Evolutionary conservation across 139 green algal genomes (phyloP), one percentile per base, ranked within the genome.

Genomic region (Chlamydomonas applanata): DNA sequence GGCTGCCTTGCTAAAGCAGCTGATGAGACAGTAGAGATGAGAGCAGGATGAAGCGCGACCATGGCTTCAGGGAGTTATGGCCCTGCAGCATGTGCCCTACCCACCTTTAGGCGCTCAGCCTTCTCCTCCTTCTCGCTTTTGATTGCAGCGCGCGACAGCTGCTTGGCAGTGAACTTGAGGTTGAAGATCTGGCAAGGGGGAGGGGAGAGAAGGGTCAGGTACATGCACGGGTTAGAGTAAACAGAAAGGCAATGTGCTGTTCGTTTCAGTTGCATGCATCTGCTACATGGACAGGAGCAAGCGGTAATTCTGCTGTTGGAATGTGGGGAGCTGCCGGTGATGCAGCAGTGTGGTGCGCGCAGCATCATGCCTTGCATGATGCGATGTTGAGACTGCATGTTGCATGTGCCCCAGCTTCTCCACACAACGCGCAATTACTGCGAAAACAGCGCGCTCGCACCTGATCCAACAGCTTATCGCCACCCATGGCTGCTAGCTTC

Each of bases 41-140:
- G n/a, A n/a, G n/a, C n/a, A n/a, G n/a, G n/a, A n/a, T n/a, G n/a
- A n/a, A n/a, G n/a, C n/a, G n/a, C n/a, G n/a, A n/a, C n/a, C n/a
- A n/a, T n/a, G n/a, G n/a, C n/a, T n/a, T n/a, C n/a, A n/a, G n/a
- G n/a, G n/a, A n/a, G n/a, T n/a, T n/a, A n/a, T n/a, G n/a, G n/a
- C n/a, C n/a, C n/a, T n/a, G n/a, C n/a, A n/a, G n/a, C n/a, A n/a
- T n/a, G n/a, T n/a, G n/a, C n/a, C n/a, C n/a, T n/a, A n/a, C n/a
- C 61, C 22, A 83, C 89, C 72, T 98, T 97, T 0, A 94, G 76
- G 79, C 94, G 94, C 74, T 97, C 89, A 22, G 81, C 60, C 84
- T 97, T 98, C 75, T 99, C 93, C 29, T 99, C 95, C 73, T 97
- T 97, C 74, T 98, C 95, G 66, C 87, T 95, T 71, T 98, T 98